phyloP scores from a whole-genome alignment of 441 rosid species.

The Adansonia rubrostipa region DNA sequence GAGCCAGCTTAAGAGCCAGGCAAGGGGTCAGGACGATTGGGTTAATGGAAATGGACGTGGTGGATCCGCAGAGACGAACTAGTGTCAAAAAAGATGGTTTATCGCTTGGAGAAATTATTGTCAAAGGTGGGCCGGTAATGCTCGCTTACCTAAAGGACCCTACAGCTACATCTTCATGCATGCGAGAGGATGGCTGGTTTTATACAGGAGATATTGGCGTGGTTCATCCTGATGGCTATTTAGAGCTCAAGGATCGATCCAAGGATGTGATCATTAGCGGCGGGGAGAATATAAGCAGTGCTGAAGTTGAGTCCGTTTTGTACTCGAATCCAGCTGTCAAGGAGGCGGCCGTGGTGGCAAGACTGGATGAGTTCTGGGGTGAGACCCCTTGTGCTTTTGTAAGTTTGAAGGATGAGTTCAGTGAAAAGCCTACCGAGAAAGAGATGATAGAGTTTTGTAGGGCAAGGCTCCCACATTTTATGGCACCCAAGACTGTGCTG shows the following conservation, averaged over 20 bases:
- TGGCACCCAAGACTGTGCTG: constrained; percentile 55
- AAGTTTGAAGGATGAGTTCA: constrained; percentile 40
- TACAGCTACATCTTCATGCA: constrained; percentile 30
- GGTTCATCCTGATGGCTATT: constrained; percentile 58
- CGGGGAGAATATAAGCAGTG: constrained; percentile 57
- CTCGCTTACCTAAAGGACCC: constrained; percentile 53
- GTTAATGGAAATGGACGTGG: constrained; percentile 42
- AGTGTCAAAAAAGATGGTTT: constrained; percentile 48
- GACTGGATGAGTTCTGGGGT: constrained; percentile 58
- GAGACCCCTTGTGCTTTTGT: constrained; percentile 63
- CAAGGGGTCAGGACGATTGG: constrained; percentile 42
- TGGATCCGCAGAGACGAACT: constrained; percentile 43
- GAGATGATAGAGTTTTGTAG: constrained; percentile 51
- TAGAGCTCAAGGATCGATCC: constrained; percentile 59
- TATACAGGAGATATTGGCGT: constrained; percentile 55
- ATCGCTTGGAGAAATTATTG: constrained; percentile 47
- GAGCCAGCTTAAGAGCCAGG: constrained; percentile 50
- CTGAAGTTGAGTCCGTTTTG: constrained; percentile 55
- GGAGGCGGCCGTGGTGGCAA: constrained; percentile 63
- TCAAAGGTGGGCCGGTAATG: constrained; percentile 46
- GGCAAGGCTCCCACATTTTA: constrained; percentile 40
- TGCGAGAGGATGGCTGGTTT: constrained; percentile 48
- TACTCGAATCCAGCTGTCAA: constrained; percentile 48
- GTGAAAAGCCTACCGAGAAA: constrained; percentile 35
- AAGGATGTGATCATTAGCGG: constrained; percentile 67